Base-by-base conservation (phyloP, 1,284 basidiomycete genomes). In the Leccinum huronense region DNA sequence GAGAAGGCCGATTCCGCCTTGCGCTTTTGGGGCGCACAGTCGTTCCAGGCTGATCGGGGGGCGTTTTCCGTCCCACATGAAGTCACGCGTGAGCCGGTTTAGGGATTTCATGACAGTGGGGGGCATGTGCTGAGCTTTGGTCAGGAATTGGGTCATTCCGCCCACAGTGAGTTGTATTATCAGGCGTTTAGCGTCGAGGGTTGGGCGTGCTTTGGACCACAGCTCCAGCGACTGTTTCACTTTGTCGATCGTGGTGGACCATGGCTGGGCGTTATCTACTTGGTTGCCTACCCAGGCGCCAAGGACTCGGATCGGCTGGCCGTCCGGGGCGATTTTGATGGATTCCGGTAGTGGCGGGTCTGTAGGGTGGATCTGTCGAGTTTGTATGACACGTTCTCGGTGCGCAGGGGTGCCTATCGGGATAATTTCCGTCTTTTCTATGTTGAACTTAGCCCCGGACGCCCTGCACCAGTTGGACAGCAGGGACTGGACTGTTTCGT, bases 81-180 rank as follows among this genome's bases (percentile, higher is more conserved):
- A 64, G 16, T 59, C 1, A 1, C 6, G 33, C 0, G 1, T 33
- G 2, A 4, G 30, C 9, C 19, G 0, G 1, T 2, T 1, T 1
- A 62, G 10, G 0, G 9, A n/a, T n/a, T n/a, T n/a, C n/a, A n/a
- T n/a, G n/a, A n/a, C n/a, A n/a, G n/a, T 5, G 0, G 0, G 7
- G 2, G 71, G 73, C 72, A 75, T 75, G 0, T 72, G 70, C 63
- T 74, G 71, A 0, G 66, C 70, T n/a, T 56, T 61, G 0, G 65
- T 66, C 1, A 72, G 63, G 58, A 66, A 69, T 53, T 72, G 69
- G 0, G 71, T 67, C 65, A 68, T 69, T 0, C 63, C 64, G 0
- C 68, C 62, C 0, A 66, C 13, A 0, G 60, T 40, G 58, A 66
- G 62, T 36, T 71, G 67, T 0, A 68, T 42, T 2, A 72, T 71